Evolutionary conservation across 257 asterid genomes (phyloP), one percentile per base, ranked within the genome.

Genomic region (Gentiana straminea): DNA sequence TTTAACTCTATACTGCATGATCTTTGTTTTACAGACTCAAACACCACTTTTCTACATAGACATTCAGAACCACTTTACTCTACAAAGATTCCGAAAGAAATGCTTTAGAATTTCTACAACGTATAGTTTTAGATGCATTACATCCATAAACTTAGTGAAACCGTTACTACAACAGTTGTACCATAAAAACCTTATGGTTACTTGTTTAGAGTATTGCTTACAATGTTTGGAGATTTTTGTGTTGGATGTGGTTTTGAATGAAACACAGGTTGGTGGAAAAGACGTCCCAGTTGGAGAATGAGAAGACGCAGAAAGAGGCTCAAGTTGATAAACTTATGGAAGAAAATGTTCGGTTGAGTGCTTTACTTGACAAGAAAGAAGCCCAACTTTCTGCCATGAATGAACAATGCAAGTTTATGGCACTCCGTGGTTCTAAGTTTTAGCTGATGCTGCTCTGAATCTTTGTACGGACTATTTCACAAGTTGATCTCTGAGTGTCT

Each of bases 301-400:
- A 92, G 73, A 92, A 92, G 77, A 64, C 64, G 73, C 99, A 85
- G 77, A 92, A 88, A 80, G 99, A 92, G 67, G 77, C 75, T 3
- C 91, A 92, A 70, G 97, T 92, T 55, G 86, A 79, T 73, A 92
- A 85, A 69, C 83, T 88, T 12, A 83, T 92, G 97, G 94, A 89
- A 69, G 95, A 88, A 75, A 92, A 92, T 45, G 83, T 81, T 54
- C 79, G 79, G 61, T 74, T 92, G 62, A 75, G 74, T 57, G 74
- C 87, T 76, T 76, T 70, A 41, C 94, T 88, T 45, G 99, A 88
- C 81, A 80, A 88, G 76, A 92, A 92, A 77, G 99, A 92, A 69
- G 99, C 99, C 65, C 99, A 92, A 63, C 97, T 92, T 8, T 62
- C 80, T 50, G 99, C 99, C 70, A 83, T 92, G 99, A 92, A 84